Percentiles rank a stretch among this genome's conserved stretches.
phyloP scores from a whole-genome alignment of 805 yeast species.

The Starmera dryadoides region DNA sequence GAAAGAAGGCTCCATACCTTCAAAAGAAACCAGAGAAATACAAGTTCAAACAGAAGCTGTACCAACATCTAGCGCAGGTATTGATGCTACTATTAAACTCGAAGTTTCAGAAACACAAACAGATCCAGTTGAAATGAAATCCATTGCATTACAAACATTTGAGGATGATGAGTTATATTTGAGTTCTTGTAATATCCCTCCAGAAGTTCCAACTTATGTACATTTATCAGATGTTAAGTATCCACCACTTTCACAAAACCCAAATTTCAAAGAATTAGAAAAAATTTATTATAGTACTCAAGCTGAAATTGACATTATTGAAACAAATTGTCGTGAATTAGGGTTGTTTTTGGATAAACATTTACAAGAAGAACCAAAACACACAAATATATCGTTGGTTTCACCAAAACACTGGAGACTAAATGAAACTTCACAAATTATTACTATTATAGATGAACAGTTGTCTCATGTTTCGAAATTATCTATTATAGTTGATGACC shows the following conservation, averaged over 20 bases:
- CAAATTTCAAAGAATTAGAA: conserved; percentile 11
- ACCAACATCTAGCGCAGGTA: background rate
- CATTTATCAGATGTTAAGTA: conserved; percentile 13
- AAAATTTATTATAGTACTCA: conserved; percentile 18
- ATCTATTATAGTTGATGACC: conserved; percentile 2
- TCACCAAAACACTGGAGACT: conserved; percentile 31
- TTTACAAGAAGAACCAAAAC: conserved; percentile 15
- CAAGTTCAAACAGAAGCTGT: background rate
- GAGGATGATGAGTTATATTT: conserved; percentile 26
- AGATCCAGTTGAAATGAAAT: conserved; percentile 3
- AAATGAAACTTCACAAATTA: conserved; percentile 18
- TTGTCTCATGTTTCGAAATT: background rate
- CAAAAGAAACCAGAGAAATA: conserved; percentile 1
- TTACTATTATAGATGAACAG: conserved; percentile 2
- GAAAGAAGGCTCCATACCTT: too few relatives aligned
- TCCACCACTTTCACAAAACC: conserved; percentile 14
- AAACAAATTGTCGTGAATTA: conserved; percentile 22
- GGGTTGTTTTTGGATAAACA: conserved; percentile 27
- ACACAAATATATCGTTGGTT: conserved; percentile 21
- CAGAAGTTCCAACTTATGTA: conserved; percentile 10
- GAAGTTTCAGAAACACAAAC: conserved; percentile 8
- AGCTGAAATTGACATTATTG: conserved; percentile 26
- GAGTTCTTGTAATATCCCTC: conserved; percentile 17
- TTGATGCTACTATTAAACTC: too few relatives aligned
- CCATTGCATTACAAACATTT: conserved; percentile 16